A percentile compares a stretch with the other conserved stretches of the same genome.
phyloP scores from a whole-genome alignment of 306 rosid species.

The Vachellia pachyceras region DNA sequence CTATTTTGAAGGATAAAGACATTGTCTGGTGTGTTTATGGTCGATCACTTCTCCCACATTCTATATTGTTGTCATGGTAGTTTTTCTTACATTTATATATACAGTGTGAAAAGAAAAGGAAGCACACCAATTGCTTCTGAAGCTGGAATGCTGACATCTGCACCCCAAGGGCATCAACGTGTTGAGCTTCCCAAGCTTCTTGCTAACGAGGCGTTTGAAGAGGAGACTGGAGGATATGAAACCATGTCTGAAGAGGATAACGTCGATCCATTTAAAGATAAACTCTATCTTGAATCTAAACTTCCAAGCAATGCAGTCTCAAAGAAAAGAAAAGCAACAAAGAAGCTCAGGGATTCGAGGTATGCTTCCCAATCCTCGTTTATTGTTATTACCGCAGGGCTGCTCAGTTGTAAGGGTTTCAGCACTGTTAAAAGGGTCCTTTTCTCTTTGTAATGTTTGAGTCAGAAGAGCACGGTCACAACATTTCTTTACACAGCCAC shows the following conservation, averaged over 20 bases:
- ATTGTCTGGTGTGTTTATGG: conserved; percentile 64
- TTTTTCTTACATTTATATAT: conserved; percentile 4
- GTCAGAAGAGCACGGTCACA: neutral
- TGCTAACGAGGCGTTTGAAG: conserved; percentile 56
- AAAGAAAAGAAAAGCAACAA: conserved; percentile 78
- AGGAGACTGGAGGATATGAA: conserved; percentile 52
- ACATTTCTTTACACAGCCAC: neutral
- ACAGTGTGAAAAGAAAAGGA: conserved; percentile 75
- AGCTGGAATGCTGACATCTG: conserved; percentile 41
- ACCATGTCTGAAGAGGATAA: conserved; percentile 47
- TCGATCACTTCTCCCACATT: neutral
- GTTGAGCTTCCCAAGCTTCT: conserved; percentile 67
- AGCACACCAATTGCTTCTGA: conserved; percentile 36
- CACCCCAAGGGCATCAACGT: conserved; percentile 22
- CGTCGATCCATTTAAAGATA: conserved; percentile 46
- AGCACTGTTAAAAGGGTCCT: neutral
- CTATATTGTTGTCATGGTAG: neutral
- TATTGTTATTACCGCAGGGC: neutral
- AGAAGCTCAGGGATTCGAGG: conserved; percentile 67
- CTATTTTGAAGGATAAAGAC: conserved; percentile 84
- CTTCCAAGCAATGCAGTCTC: conserved; percentile 42
- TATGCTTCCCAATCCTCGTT: conserved; percentile 37
- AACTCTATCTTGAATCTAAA: conserved; percentile 37
- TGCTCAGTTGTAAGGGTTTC: neutral
- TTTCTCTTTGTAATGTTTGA: conserved; percentile 26